These are phyloP conservation scores for Gilbertella persicaria DNA, from an alignment of 371 early-diverging fungal species.

Conservation along the genomic window DNA sequence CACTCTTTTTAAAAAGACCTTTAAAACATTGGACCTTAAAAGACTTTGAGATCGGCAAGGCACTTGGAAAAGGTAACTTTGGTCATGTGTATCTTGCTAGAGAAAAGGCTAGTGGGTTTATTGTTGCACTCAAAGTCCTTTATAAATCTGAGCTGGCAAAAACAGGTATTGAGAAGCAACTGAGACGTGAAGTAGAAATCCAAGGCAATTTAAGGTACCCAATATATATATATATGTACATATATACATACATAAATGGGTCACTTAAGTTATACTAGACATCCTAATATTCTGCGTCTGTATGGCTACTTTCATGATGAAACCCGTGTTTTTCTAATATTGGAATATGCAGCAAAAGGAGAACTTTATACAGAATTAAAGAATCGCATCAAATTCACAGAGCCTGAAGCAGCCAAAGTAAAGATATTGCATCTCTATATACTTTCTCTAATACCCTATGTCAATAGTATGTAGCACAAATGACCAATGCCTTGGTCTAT, in stretches of 20 bases:
- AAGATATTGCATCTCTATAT: conserved; percentile 70
- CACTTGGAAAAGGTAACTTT: conserved; percentile 97
- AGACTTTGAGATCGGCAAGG: conserved; percentile 96
- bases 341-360: conserved; percentile 97
- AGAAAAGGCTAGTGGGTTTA: conserved; percentile 85
- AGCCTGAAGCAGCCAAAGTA: conserved; percentile 80
- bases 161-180: conserved; percentile 29
- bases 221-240: not conserved
- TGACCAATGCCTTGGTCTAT: conserved; percentile 75
- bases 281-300: conserved; percentile 92
- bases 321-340: conserved; percentile 89
- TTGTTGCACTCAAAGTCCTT: conserved; percentile 96
- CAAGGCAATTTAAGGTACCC: conserved; percentile 84
- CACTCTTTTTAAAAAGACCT: not conserved
- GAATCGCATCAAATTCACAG: conserved; percentile 70
- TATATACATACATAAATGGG: no score
- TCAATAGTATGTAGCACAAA: conserved; percentile 85
- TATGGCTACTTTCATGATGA: conserved; percentile 98
- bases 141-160: conserved; percentile 78
- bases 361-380: conserved; percentile 89
- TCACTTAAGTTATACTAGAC: conserved; percentile 49
- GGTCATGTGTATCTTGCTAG: conserved; percentile 97
- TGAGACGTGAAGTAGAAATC: conserved; percentile 95
- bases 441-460: not conserved
- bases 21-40: conserved; percentile 75